Evolutionary conservation across 2,329 filamentous ascomycete species (phyloP), one percentile per base, ranked within the genome.

Genomic region (Dothideomycetes sp.): DNA sequence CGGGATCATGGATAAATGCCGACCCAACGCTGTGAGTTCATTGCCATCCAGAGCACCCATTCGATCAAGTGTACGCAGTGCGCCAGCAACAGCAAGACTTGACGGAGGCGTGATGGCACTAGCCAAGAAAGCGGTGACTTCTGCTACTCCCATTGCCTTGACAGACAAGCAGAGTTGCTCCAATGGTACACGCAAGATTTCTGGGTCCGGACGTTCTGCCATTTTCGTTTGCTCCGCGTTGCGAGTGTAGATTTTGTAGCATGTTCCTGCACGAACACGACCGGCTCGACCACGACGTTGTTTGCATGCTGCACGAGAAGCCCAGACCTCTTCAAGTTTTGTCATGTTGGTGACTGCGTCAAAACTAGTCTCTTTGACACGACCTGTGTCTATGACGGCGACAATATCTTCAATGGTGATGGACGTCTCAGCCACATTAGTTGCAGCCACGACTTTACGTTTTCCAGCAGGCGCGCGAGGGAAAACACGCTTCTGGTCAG

Each of bases 371-470:
- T 98, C 89, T 56, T 98, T 98, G 44, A 98, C 91, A 38, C 86
- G 80, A 19, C 91, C 91, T 9, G 83, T 91, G 58, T 98, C 91
- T 47, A 98, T 89, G 34, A 98, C 91, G 2, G 85, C 89, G 2
- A 96, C 84, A 38, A 98, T 84, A 55, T 98, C 91, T 55, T 95
- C 88, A 44, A 98, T 98, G 0, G 91, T 98, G 57, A 98, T 96
- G 2, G 91, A 96, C 0, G 91, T 98, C 59, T 98, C 91, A 2
- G 91, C 91, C 2, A 98, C 89, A 53, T 98, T 98, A 33, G 91
- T 98, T 1, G 91, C 85, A 5, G 89, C 84, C 24, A 98, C 84
- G 10, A 98, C 77, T 62, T 98, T 98, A 27, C 91, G 75, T 61
- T 85, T 88, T 0, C 87, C 87, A 3, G 65, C 59, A 0, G 89